Conservation (phyloP, 202 grass and related monocot species). For the Carex sylvatica region DNA sequence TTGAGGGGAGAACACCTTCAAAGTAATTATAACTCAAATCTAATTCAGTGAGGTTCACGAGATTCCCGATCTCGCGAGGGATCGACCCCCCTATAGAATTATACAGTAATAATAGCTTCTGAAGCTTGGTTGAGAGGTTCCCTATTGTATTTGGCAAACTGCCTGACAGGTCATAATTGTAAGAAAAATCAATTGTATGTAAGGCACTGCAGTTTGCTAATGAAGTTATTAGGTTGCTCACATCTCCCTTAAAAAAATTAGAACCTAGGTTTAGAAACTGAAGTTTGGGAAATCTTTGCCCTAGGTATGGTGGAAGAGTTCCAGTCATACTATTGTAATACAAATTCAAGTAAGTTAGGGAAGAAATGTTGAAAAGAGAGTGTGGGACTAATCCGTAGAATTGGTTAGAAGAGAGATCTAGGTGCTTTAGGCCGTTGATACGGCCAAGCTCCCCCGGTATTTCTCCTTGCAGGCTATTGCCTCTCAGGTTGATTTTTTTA, state of each 20-base stretch:
- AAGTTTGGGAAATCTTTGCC: conserved; percentile 4
- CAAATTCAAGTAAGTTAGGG: neutral
- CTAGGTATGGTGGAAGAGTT: conserved; percentile 30
- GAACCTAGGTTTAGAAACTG: neutral
- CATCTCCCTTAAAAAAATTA: neutral
- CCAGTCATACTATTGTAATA: conserved; percentile 28
- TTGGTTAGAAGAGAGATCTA: conserved; percentile 24
- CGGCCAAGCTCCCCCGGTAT: neutral
- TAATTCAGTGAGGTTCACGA: neutral
- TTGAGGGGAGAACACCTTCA: conserved; percentile 25
- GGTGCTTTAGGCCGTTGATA: conserved; percentile 22
- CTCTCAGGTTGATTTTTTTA: neutral
- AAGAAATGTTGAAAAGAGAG: neutral
- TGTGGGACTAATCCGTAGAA: conserved; percentile 2
- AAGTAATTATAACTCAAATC: conserved; percentile 16
- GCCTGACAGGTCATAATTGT: neutral
- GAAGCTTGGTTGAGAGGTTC: neutral
- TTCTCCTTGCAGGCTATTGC: neutral
- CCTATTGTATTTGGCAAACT: conserved; percentile 1
- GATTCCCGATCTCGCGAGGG: neutral
- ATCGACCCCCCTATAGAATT: neutral
- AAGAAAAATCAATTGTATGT: neutral
- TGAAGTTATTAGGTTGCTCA: neutral
- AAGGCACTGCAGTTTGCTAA: conserved; percentile 25
- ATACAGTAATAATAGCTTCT: neutral